Evolutionary conservation across 2,329 filamentous ascomycete species (phyloP), one percentile per base, ranked within the genome.

Genomic region (Sporothrix curviconia): DNA sequence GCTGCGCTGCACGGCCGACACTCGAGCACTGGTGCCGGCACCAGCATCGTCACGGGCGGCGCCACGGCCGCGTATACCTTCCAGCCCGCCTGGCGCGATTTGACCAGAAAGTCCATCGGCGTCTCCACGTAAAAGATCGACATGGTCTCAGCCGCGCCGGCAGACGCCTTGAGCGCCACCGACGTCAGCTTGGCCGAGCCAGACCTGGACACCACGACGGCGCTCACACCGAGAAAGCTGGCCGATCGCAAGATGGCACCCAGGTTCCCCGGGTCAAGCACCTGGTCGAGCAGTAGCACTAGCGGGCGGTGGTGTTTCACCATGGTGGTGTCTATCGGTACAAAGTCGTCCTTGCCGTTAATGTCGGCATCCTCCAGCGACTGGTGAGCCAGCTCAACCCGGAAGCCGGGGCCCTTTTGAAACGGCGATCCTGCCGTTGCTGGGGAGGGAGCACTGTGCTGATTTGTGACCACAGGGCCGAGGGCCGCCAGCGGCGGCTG

Each of bases 231-330:
- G n/a, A 97, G 81, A 70, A 94, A 97, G 66, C 90, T 87, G 2
- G 91, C 90, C 6, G 90, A 90, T 36, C 94, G 87, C 43, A 97
- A 78, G 59, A 97, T 92, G 22, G 86, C 90, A 42, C 94, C 94
- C 1, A 97, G 76, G 67, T 99, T 99, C 25, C 90, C 91, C 0
- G 91, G 88, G 66, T 99, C 92, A 9, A 90, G 74, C 37, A 95
- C 85, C 55, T 86, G 82, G 64, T 94, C 86, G 2, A 94, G 75
- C 32, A 92, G 73, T 1, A 95, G 74, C 8, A 95, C 76, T 30
- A 95, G 77, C 0, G 90, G 90, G 52, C 85, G 81, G 56, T 82
- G 75, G 64, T 67, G 28, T n/a, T 11, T 11, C 3, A 9, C 17
- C 9, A 19, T 15, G 3, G 15, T 30, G 11, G 49, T n/a, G 6